Percentiles rank a stretch among this genome's conserved stretches.
Conservation (phyloP, 1,139 yeast species). For the Taphrina deformans region DNA sequence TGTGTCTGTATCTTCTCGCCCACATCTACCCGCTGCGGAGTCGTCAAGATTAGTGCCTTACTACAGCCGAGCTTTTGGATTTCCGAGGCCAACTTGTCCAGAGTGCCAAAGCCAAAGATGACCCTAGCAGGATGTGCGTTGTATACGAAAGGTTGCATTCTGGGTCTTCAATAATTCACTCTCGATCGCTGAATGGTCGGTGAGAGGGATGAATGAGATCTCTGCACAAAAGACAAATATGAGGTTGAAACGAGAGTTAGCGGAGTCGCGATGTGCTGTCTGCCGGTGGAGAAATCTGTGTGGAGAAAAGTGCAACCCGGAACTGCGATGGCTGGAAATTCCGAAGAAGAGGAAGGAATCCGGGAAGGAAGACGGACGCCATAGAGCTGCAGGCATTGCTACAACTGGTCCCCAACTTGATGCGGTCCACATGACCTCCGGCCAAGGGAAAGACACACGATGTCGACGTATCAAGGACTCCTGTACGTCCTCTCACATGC, state of each 20-base stretch:
- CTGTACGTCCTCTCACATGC: too few relatives aligned
- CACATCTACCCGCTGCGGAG: slow-evolving; percentile 11
- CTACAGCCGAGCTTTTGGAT: slow-evolving; percentile 14
- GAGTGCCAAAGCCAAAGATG: slow-evolving; percentile 30
- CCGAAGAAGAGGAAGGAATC: neutral
- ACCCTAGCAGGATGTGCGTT: slow-evolving; percentile 27
- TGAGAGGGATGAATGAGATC: too few relatives aligned
- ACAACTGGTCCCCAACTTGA: too few relatives aligned
- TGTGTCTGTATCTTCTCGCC: slow-evolving; percentile 10
- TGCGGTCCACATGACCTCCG: too few relatives aligned
- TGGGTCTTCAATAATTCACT: neutral
- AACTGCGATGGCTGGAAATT: neutral
- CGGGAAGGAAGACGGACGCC: too few relatives aligned
- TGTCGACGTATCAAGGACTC: too few relatives aligned
- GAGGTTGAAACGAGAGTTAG: too few relatives aligned
- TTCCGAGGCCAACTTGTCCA: slow-evolving; percentile 19
- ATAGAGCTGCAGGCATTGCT: too few relatives aligned
- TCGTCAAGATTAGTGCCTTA: slow-evolving; percentile 16
- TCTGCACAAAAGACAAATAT: too few relatives aligned
- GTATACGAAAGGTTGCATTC: slow-evolving; percentile 16
- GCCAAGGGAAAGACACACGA: too few relatives aligned
- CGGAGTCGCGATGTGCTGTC: neutral
- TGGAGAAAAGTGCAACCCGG: neutral
- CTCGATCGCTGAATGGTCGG: neutral
- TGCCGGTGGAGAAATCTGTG: neutral